Evolutionary conservation across 768 basidiomycete genomes (phyloP).

Genomic region (Leccinum disarticulatum): DNA sequence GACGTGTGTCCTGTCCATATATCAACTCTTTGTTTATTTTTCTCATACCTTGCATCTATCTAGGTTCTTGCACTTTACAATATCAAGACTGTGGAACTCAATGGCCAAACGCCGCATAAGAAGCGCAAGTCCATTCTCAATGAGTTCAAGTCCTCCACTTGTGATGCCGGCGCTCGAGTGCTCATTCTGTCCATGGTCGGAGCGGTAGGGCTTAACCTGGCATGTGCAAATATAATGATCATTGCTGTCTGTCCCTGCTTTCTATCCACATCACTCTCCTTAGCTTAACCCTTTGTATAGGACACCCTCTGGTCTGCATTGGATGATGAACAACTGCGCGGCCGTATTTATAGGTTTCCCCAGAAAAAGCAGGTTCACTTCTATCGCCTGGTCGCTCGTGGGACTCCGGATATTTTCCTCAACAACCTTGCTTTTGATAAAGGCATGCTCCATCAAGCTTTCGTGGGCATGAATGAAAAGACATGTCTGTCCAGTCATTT

Average conservation of each 20-base stretch:
- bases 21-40: too few species aligned
- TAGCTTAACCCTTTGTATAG: not conserved
- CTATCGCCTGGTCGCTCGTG: conserved; percentile 13
- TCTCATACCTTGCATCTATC: not conserved
- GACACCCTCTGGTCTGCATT: conserved; percentile 3
- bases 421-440: conserved; percentile 27
- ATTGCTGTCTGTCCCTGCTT: conserved; percentile 4
- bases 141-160: conserved; percentile 3
- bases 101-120: not conserved
- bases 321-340: conserved; percentile 22
- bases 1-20: not conserved
- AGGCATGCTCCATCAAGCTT: not conserved
- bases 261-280: not conserved
- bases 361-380: conserved; percentile 22
- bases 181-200: conserved; percentile 21
- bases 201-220: conserved; percentile 13
- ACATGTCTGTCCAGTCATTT: too few species aligned
- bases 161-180: not conserved
- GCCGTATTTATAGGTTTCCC: conserved; percentile 11
- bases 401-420: conserved; percentile 19
- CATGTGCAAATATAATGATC: conserved; percentile 15
- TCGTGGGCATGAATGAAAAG: not conserved
- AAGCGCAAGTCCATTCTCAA: not conserved
- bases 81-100: not conserved
- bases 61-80: not conserved